Conservation (phyloP, 495 filamentous ascomycete species). For the Aspergillus ostianus region DNA sequence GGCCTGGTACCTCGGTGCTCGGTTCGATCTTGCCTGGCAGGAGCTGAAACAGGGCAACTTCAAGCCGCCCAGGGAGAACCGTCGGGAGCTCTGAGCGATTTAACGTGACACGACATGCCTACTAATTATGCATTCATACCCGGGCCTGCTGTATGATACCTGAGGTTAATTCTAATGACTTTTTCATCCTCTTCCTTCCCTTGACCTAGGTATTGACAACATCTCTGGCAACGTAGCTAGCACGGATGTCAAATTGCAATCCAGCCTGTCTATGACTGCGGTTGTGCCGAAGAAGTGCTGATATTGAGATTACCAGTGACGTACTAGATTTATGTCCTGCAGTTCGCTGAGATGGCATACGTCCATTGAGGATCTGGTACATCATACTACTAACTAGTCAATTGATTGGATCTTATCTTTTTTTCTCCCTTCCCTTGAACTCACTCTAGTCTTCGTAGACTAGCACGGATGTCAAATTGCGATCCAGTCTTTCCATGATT, state of each 20-base stretch:
- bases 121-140: constrained; percentile 21
- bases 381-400: constrained; percentile 14
- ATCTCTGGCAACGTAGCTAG: constrained; percentile 41
- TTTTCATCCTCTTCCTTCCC: constrained; percentile 14
- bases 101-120: constrained; percentile 38
- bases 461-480: constrained; percentile 99
- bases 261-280: constrained; percentile 74
- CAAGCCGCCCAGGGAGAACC: constrained; percentile 25
- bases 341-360: constrained; percentile 42
- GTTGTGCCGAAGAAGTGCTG: constrained; percentile 91
- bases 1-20: constrained; percentile 67
- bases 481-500: constrained; percentile 80
- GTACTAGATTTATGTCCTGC: constrained; percentile 52
- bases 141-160: constrained; percentile 30
- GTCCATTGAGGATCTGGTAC: constrained; percentile 52
- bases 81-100: neutral
- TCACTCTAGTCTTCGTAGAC: too few species aligned
- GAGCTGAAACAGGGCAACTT: constrained; percentile 54
- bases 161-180: constrained; percentile 29
- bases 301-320: constrained; percentile 50
- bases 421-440: too few species aligned
- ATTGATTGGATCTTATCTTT: too few species aligned
- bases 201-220: neutral
- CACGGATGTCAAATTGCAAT: constrained; percentile 99
- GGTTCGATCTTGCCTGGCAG: constrained; percentile 60